phyloP scores from a whole-genome alignment of 2,329 filamentous ascomycete genomes.

The Aspergillus flavus region DNA sequence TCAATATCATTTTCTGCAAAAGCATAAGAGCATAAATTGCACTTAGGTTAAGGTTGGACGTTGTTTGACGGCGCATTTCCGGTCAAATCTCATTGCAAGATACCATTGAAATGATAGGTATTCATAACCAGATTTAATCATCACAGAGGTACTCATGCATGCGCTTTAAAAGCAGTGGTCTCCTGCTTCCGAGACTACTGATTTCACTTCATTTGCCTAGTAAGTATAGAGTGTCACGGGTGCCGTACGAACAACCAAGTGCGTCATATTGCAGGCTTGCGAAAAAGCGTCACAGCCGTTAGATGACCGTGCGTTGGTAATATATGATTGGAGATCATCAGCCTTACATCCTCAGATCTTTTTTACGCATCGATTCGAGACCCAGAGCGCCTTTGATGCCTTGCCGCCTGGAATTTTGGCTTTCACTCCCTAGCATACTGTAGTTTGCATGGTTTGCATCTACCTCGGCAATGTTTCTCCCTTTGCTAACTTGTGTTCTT shows the following conservation, averaged over 20 bases:
- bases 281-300: background rate
- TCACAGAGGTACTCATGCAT: background rate
- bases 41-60: background rate
- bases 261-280: background rate
- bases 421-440: too few species aligned
- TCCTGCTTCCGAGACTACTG: background rate
- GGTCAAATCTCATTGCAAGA: background rate
- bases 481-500: background rate
- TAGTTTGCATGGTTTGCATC: background rate
- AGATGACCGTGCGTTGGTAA: background rate
- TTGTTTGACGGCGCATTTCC: background rate
- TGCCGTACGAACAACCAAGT: background rate
- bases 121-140: background rate
- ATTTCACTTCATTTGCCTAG: background rate
- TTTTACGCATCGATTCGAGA: background rate
- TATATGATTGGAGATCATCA: background rate
- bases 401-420: background rate
- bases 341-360: background rate
- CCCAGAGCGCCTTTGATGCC: background rate
- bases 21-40: background rate
- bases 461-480: constrained; percentile 1
- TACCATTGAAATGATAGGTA: background rate
- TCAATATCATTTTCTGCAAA: background rate
- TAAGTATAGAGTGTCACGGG: background rate
- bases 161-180: background rate